These are phyloP conservation scores for Talaromyces marneffei DNA, from an alignment of 2,329 filamentous ascomycete genomes.

Conservation along the genomic window DNA sequence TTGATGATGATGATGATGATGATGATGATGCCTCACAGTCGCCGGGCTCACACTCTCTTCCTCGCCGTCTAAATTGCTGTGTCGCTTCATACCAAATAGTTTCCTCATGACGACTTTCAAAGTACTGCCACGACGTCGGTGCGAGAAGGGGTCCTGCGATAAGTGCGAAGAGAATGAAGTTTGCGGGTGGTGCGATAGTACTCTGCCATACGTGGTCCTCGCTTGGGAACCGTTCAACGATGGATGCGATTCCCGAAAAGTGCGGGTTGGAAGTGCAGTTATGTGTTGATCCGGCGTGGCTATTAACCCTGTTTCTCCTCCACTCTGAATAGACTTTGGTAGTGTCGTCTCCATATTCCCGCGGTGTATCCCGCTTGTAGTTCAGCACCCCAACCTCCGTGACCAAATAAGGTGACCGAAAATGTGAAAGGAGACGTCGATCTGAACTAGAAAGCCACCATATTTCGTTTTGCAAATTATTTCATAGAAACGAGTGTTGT, in stretches of 20 bases:
- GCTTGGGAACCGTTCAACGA: constrained; percentile 3
- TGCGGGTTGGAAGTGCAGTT: constrained; percentile 10
- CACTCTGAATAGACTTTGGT: constrained; percentile 17
- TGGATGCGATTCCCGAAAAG: constrained; percentile 7
- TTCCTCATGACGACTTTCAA: constrained; percentile 42
- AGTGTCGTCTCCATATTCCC: constrained; percentile 29
- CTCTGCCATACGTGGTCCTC: constrained; percentile 8
- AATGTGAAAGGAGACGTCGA: neutral
- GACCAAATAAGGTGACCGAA: too few relatives aligned
- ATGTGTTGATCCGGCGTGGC: constrained; percentile 15
- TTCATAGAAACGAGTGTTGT: neutral
- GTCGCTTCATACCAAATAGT: constrained; percentile 37
- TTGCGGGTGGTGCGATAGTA: constrained; percentile 19
- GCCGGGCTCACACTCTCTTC: constrained; percentile 19
- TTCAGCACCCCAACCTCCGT: too few relatives aligned
- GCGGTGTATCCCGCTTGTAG: constrained; percentile 16
- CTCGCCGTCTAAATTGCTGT: constrained; percentile 27
- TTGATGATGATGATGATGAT: too few relatives aligned
- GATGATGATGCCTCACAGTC: neutral
- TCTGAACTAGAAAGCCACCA: neutral
- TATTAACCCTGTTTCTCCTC: constrained; percentile 15
- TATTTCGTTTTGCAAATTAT: neutral
- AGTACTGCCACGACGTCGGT: constrained; percentile 38
- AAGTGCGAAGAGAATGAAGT: constrained; percentile 21
- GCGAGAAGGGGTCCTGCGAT: constrained; percentile 22